These are phyloP conservation scores for Fusarium irregulare DNA, from an alignment of 2,329 filamentous ascomycete genomes.

Conservation along the genomic window DNA sequence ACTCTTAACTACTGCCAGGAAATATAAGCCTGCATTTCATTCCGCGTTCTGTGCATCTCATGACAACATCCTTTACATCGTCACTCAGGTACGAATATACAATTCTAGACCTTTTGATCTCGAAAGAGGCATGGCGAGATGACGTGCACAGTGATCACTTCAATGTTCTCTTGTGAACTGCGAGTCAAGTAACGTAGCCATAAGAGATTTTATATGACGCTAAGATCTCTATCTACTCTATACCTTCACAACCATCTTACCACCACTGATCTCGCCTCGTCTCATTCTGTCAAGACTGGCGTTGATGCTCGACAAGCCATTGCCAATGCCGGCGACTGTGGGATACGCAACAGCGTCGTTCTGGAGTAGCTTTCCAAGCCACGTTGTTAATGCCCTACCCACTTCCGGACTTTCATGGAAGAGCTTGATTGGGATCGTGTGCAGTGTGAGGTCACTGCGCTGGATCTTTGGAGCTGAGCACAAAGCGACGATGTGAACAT, in stretches of 20 bases:
- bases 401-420: constrained; percentile 76
- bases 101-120: neutral
- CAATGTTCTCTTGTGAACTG: neutral
- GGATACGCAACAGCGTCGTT: constrained; percentile 66
- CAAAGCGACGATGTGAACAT: constrained; percentile 73
- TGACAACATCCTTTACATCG: too few species aligned
- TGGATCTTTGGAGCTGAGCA: constrained; percentile 72
- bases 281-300: constrained; percentile 73
- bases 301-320: constrained; percentile 75
- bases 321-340: constrained; percentile 72
- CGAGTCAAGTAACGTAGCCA: neutral
- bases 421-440: constrained; percentile 79
- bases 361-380: constrained; percentile 74
- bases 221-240: neutral
- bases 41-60: neutral
- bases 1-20: neutral
- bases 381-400: constrained; percentile 70
- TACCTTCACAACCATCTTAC: constrained; percentile 65
- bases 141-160: too few species aligned
- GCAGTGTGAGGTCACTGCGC: constrained; percentile 61
- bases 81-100: neutral
- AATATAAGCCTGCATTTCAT: neutral
- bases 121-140: neutral
- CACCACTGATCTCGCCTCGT: constrained; percentile 73
- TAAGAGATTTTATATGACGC: too few species aligned